These are phyloP conservation scores for Didymosphaeria variabile DNA, from an alignment of 2,329 filamentous ascomycete genomes.

Conservation along the genomic window DNA sequence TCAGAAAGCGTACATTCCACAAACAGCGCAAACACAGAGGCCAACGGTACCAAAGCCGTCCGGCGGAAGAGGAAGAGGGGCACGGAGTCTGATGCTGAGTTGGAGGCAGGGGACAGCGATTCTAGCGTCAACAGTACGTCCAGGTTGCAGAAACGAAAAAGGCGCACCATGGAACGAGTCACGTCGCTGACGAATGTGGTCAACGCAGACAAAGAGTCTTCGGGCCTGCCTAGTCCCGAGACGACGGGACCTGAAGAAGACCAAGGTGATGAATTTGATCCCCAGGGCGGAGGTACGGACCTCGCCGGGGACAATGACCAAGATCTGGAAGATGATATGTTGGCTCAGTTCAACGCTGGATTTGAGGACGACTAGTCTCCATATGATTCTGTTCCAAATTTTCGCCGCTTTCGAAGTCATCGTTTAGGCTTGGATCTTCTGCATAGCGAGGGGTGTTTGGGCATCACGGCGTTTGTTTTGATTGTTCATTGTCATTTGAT, in stretches of 20 bases:
- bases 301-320: constrained; percentile 65
- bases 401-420: background rate
- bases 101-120: constrained; percentile 55
- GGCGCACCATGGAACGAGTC: constrained; percentile 56
- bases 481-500: background rate
- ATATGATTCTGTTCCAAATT: background rate
- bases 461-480: constrained; percentile 13
- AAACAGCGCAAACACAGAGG: constrained; percentile 36
- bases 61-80: constrained; percentile 50
- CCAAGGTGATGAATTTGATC: constrained; percentile 50
- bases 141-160: constrained; percentile 58
- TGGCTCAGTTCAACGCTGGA: constrained; percentile 41
- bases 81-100: constrained; percentile 40
- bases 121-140: constrained; percentile 48
- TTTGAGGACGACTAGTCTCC: constrained; percentile 29
- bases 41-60: constrained; percentile 24
- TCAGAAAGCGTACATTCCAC: constrained; percentile 47
- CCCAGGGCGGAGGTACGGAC: constrained; percentile 41
- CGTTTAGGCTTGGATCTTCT: background rate
- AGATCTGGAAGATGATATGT: constrained; percentile 54
- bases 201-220: constrained; percentile 47
- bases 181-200: constrained; percentile 57
- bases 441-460: constrained; percentile 50
- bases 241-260: constrained; percentile 52
- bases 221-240: constrained; percentile 52